Percentiles rank a stretch among this genome's conserved stretches.
These are phyloP conservation scores for Cercophora scortea DNA, from an alignment of 495 filamentous ascomycete genomes.

Conservation along the genomic window DNA sequence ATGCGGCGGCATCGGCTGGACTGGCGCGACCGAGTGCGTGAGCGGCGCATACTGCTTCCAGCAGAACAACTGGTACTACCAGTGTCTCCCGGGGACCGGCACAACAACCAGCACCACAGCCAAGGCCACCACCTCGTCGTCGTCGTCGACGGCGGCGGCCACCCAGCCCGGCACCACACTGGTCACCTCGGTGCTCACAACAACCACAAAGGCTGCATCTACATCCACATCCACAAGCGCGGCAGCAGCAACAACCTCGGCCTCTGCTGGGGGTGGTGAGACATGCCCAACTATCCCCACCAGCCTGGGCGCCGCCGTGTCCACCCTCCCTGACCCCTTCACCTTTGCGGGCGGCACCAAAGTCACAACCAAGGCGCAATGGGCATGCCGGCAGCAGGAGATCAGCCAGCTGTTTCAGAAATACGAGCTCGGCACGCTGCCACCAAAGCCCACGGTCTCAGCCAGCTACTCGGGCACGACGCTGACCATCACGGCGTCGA, in stretches of 20 bases:
- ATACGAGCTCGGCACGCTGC: constrained; percentile 45
- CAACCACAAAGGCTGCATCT: constrained; percentile 1
- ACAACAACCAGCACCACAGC: constrained; percentile 6
- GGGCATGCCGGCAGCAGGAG: constrained; percentile 42
- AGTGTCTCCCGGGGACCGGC: constrained; percentile 24
- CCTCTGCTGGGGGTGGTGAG: background rate
- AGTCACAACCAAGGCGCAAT: constrained; percentile 37
- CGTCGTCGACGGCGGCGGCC: constrained; percentile 2
- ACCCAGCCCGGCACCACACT: constrained; percentile 2
- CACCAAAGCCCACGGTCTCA: constrained; percentile 32
- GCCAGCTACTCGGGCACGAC: constrained; percentile 30
- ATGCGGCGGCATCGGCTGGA: constrained; percentile 39
- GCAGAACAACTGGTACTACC: constrained; percentile 34
- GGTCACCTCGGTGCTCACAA: constrained; percentile 1
- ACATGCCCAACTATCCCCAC: constrained; percentile 12
- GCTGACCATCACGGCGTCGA: constrained; percentile 32
- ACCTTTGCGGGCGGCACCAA: constrained; percentile 37
- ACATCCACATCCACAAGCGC: background rate
- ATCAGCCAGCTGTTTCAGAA: constrained; percentile 40
- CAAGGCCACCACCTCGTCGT: background rate
- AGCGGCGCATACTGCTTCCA: constrained; percentile 30
- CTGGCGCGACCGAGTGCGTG: constrained; percentile 30
- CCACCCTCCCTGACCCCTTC: constrained; percentile 43
- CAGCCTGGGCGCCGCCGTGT: constrained; percentile 6
- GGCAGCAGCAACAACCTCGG: constrained; percentile 1